Conservation (phyloP, 202 grass and related monocot genomes). For the Miscanthus sacchariflorus region DNA sequence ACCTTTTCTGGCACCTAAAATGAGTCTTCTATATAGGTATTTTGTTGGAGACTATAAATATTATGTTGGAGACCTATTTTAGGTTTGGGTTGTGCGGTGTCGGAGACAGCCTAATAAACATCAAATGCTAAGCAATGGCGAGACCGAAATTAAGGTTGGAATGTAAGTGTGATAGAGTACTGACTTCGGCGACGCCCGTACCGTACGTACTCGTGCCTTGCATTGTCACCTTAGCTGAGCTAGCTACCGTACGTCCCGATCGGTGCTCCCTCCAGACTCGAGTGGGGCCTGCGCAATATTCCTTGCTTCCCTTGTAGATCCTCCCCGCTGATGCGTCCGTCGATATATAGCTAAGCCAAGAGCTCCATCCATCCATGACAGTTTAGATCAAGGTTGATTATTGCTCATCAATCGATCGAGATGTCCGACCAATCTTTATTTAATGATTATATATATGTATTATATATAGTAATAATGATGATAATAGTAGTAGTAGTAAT, state of each 20-base stretch:
- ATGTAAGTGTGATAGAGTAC: neutral
- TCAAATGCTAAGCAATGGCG: no score
- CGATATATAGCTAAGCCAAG: neutral
- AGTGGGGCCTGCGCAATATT: constrained; percentile 24
- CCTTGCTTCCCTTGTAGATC: neutral
- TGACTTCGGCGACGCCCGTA: neutral
- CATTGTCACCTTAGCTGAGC: constrained; percentile 27
- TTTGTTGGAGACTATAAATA: no score
- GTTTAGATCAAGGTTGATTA: constrained; percentile 38
- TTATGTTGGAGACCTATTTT: no score
- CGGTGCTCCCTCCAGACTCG: neutral
- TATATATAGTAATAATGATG: no score
- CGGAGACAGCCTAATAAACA: no score
- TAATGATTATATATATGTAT: neutral
- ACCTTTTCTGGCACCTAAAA: no score
- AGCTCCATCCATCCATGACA: constrained; percentile 8
- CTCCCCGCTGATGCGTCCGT: neutral
- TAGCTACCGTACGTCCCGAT: neutral
- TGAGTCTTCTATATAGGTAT: no score
- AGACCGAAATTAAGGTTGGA: constrained; percentile 11
- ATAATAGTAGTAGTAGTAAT: no score
- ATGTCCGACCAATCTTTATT: constrained; percentile 2
- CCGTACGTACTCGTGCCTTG: neutral
- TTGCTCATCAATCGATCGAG: constrained; percentile 31
- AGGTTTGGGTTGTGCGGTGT: no score